Evolutionary conservation across 176 grass and related monocot species (phyloP).

Genomic region (Areca catechu): DNA sequence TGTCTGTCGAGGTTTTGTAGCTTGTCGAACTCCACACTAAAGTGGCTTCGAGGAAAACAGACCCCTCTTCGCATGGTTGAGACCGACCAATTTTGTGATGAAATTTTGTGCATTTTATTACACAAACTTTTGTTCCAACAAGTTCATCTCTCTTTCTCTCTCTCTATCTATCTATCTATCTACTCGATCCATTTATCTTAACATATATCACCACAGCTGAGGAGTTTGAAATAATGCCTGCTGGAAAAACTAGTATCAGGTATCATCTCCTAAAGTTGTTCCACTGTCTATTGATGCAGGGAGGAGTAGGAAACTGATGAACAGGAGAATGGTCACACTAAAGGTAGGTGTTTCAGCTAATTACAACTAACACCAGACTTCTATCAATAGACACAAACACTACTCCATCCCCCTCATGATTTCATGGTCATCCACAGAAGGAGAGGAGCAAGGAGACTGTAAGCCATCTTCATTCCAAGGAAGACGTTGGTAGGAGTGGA

Average conservation of each 20-base stretch:
- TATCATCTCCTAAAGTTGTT: no score
- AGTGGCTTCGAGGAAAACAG: not conserved
- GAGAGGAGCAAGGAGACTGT: not conserved
- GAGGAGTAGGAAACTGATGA: conserved; percentile 25
- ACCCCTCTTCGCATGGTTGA: not conserved
- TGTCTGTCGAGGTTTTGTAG: not conserved
- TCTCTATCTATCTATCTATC: no score
- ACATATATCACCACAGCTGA: no score
- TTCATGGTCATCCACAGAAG: conserved; percentile 12
- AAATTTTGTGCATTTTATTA: not conserved
- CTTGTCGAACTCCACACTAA: not conserved
- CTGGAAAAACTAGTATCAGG: not conserved
- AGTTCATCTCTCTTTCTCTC: no score
- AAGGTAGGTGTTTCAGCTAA: conserved; percentile 3
- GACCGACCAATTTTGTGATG: conserved; percentile 4
- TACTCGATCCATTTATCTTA: no score
- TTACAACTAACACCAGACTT: not conserved
- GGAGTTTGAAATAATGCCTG: no score
- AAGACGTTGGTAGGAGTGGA: not conserved
- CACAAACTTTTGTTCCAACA: no score
- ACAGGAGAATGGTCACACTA: conserved; percentile 6
- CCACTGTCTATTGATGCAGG: conserved; percentile 14
- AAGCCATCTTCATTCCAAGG: not conserved
- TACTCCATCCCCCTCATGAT: not conserved
- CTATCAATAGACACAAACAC: not conserved